Percentiles rank a stretch among this genome's conserved stretches.
Evolutionary conservation across 148 eudicot species (phyloP).

Genomic region (Cornus suecica): DNA sequence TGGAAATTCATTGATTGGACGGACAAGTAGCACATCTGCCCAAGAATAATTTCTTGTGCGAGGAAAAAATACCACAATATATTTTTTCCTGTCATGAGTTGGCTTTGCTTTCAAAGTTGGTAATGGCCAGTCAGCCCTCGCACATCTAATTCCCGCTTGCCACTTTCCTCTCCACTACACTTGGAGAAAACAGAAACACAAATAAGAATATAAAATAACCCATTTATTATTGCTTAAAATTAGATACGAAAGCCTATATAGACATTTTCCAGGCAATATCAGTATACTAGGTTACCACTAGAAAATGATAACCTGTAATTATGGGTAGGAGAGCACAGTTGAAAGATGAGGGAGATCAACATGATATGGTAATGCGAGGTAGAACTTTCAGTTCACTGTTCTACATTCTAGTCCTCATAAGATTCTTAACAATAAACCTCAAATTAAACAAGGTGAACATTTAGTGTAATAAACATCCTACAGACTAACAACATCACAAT

Average conservation of each 20-base stretch:
- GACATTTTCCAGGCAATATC: conserved; percentile 4
- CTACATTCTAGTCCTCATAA: not conserved
- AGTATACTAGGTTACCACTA: not conserved
- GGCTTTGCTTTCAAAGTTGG: conserved; percentile 86
- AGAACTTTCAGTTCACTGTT: not conserved
- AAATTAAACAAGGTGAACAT: conserved; percentile 8
- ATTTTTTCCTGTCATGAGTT: conserved; percentile 80
- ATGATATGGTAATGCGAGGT: not conserved
- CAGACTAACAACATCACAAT: not conserved
- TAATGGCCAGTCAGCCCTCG: conserved; percentile 92
- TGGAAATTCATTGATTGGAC: conserved; percentile 76
- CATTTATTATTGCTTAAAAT: not conserved
- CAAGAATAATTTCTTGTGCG: conserved; percentile 76
- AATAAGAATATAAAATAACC: conserved; percentile 11
- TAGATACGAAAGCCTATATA: not conserved
- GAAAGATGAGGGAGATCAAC: not conserved
- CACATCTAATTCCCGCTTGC: conserved; percentile 95
- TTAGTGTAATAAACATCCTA: not conserved
- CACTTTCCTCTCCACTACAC: conserved; percentile 96
- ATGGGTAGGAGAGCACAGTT: not conserved
- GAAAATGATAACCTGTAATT: not conserved
- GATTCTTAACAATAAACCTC: not conserved
- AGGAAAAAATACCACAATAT: conserved; percentile 87
- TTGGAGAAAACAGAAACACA: conserved; percentile 28
- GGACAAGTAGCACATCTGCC: conserved; percentile 85